A percentile compares a stretch with the other conserved stretches of the same genome.
These are phyloP conservation scores for Dendrocalamus sinicus DNA, from an alignment of 176 grass and related monocot genomes.

Conservation along the genomic window DNA sequence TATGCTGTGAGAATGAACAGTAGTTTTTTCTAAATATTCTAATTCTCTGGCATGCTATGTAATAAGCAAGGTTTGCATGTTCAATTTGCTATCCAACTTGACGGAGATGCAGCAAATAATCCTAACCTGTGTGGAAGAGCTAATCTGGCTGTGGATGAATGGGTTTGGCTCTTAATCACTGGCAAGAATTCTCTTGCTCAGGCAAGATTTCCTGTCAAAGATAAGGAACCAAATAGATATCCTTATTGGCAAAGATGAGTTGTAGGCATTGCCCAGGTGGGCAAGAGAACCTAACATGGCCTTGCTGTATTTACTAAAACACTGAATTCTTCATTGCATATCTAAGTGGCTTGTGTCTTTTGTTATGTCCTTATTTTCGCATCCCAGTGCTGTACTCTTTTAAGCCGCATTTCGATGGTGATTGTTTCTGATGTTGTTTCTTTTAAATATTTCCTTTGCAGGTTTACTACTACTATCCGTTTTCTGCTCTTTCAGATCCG, in stretches of 20 bases:
- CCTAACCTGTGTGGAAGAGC: background rate
- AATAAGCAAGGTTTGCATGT: background rate
- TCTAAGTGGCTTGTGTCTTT: background rate
- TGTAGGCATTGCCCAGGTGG: background rate
- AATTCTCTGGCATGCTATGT: background rate
- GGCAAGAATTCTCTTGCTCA: background rate
- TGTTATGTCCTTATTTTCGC: background rate
- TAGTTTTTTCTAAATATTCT: conserved; percentile 21
- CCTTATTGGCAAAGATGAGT: background rate
- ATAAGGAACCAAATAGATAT: background rate
- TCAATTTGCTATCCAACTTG: background rate
- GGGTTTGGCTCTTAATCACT: background rate
- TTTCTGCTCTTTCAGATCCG: conserved; percentile 86
- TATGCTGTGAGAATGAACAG: background rate
- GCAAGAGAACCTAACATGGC: background rate
- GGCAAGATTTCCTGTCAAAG: background rate
- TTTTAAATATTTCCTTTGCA: conserved; percentile 44
- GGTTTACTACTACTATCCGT: conserved; percentile 94
- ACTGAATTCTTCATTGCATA: background rate
- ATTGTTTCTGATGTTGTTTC: conserved; percentile 13
- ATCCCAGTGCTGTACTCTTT: background rate
- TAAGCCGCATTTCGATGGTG: background rate
- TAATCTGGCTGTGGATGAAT: background rate
- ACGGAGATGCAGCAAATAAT: background rate
- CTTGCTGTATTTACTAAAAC: background rate